phyloP scores from a whole-genome alignment of 2,329 filamentous ascomycete species.

The Alternaria gansuensis region DNA sequence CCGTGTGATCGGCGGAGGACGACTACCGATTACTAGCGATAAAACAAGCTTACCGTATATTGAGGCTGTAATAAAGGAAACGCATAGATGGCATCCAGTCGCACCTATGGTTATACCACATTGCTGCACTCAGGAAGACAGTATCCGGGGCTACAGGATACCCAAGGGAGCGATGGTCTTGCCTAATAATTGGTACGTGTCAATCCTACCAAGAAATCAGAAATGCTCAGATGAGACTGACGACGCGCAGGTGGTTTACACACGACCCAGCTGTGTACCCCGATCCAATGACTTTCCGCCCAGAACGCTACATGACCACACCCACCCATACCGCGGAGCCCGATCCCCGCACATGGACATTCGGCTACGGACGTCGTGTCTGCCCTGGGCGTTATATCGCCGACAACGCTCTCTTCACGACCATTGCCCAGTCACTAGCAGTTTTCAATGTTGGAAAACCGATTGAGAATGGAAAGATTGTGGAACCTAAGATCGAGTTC shows the following conservation, averaged over 20 bases:
- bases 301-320: constrained; percentile 55
- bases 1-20: constrained; percentile 56
- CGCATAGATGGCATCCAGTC: constrained; percentile 57
- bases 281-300: constrained; percentile 55
- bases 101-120: constrained; percentile 48
- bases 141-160: constrained; percentile 53
- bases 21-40: constrained; percentile 61
- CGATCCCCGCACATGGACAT: constrained; percentile 50
- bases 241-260: constrained; percentile 50
- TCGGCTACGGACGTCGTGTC: constrained; percentile 57
- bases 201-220: no score
- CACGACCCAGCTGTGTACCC: constrained; percentile 54
- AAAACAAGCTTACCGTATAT: constrained; percentile 54
- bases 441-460: constrained; percentile 58
- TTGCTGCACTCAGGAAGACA: constrained; percentile 46
- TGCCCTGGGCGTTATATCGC: constrained; percentile 57
- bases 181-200: constrained; percentile 53
- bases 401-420: constrained; percentile 55
- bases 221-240: background rate
- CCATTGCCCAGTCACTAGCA: constrained; percentile 57
- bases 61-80: constrained; percentile 50
- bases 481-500: constrained; percentile 52
- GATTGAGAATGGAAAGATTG: constrained; percentile 50
- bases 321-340: constrained; percentile 49
- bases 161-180: constrained; percentile 54